Evolutionary conservation across 2,329 filamentous ascomycete genomes (phyloP).

Genomic region (Alternaria infectoria): DNA sequence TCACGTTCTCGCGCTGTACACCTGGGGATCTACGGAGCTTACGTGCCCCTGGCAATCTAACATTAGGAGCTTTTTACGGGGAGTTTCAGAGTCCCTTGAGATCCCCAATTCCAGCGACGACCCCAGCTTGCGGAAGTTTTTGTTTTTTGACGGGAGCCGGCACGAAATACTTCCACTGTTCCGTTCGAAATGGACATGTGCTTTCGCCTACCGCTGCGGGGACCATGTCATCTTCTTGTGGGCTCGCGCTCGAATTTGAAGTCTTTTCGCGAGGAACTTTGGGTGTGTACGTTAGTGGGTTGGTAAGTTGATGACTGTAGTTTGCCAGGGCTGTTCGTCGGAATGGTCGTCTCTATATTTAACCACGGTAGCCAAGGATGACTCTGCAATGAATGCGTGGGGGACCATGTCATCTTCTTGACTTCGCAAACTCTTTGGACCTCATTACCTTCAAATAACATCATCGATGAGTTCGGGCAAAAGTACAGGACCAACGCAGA

Average conservation of each 20-base stretch:
- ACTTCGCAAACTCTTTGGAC: background rate
- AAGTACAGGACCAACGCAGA: background rate
- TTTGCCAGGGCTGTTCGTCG: no score
- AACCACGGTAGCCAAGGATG: no score
- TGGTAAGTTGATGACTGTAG: no score
- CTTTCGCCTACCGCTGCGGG: background rate
- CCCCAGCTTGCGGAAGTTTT: background rate
- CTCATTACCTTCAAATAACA: background rate
- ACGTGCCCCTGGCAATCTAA: background rate
- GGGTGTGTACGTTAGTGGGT: no score
- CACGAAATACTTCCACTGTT: background rate
- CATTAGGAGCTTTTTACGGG: background rate
- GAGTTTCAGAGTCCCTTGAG: background rate
- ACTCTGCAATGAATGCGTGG: no score
- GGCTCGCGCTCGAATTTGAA: no score
- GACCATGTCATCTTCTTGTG: no score
- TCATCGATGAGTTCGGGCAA: background rate
- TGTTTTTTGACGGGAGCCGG: background rate
- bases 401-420: no score
- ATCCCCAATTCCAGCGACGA: background rate
- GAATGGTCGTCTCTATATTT: no score
- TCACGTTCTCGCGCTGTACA: background rate
- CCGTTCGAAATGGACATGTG: background rate
- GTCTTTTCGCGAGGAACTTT: no score
- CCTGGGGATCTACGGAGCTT: background rate